Base-by-base conservation (phyloP, 140 eudicot species). In the Oenanthe javanica region DNA sequence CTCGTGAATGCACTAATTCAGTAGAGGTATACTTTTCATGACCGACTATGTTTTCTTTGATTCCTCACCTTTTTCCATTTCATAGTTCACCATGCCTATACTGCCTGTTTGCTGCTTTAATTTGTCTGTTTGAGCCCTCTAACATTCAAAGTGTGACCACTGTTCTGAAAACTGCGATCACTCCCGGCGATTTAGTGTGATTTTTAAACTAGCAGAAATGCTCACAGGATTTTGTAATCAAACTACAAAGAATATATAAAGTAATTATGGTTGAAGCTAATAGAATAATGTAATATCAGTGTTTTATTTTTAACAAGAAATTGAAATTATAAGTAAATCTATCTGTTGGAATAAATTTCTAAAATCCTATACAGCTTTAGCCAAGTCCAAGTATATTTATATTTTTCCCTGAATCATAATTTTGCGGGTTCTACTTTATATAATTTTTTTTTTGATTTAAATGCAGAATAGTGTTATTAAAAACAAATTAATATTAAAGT, bases 1-100 rank as follows among this genome's bases (percentile, higher is more conserved):
- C 94, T 23, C 98, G 98, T 46, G 97, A 90, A 89, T 95, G 99
- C 88, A 50, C 89, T 31, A 89, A 79, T 77, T 71, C 88, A 54
- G 45, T 52, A 11, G 86, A 88, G 92, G 92, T 88, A 88, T 40
- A 27, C 9, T 25, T 12, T 23, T 66, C 66, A 0, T 6, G 18
- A 66, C 2, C 19, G 10, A 15, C 42, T 66, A 25, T 25, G 25
- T 61, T 7, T 31, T n/a, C 64, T 63, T 63, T 63, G 16, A n/a
- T 63, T 63, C 16, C 40, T 63, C 15, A 8, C 40, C 40, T 63
- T 25, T 25, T n/a, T 3, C 71, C 71, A 63, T 63, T 63, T 15
- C 27, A 25, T 64, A 27, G 43, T 66, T 66, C 43, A 66, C 42
- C 2, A 64, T 23, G 6, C 14, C 14, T 64, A 18, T 25, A 25